A percentile compares a stretch with the other conserved stretches of the same genome.
Evolutionary conservation across 2,329 filamentous ascomycete species (phyloP).

Genomic region (Xylariaceae sp.): DNA sequence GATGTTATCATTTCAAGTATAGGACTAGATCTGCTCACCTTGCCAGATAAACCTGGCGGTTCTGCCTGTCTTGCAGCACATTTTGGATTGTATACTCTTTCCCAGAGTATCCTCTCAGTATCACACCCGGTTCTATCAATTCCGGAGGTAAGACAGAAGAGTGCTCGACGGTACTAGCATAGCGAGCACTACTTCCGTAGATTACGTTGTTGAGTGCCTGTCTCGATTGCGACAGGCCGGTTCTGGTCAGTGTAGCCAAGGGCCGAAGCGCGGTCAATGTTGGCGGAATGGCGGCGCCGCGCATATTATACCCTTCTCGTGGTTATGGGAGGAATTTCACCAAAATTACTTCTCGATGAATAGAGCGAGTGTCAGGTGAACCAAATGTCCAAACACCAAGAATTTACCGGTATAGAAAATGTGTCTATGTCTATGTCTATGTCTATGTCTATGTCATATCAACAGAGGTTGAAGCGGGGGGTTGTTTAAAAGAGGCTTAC

Average conservation of each 20-base stretch:
- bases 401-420: background rate
- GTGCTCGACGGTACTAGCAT: conserved; percentile 38
- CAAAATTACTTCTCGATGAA: conserved; percentile 1
- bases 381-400: background rate
- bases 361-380: background rate
- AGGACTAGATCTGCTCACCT: conserved; percentile 34
- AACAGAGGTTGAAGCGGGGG: conserved; percentile 3
- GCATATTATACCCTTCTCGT: conserved; percentile 34
- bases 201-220: conserved; percentile 26
- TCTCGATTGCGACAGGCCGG: conserved; percentile 34
- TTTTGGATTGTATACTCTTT: conserved; percentile 44
- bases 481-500: conserved; percentile 1
- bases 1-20: background rate
- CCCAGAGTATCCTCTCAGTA: conserved; percentile 42
- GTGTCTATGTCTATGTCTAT: conserved; percentile 11
- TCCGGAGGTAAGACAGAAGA: conserved; percentile 26
- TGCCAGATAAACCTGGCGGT: conserved; percentile 45
- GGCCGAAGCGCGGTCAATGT: conserved; percentile 40
- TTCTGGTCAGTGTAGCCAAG: conserved; percentile 34
- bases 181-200: conserved; percentile 31
- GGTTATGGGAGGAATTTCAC: background rate
- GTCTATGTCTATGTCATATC: conserved; percentile 15
- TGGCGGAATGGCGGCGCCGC: conserved; percentile 37
- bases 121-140: conserved; percentile 39
- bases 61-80: conserved; percentile 45